These are phyloP conservation scores for Hippophae tibetana DNA, from an alignment of 306 rosid genomes.

Conservation along the genomic window DNA sequence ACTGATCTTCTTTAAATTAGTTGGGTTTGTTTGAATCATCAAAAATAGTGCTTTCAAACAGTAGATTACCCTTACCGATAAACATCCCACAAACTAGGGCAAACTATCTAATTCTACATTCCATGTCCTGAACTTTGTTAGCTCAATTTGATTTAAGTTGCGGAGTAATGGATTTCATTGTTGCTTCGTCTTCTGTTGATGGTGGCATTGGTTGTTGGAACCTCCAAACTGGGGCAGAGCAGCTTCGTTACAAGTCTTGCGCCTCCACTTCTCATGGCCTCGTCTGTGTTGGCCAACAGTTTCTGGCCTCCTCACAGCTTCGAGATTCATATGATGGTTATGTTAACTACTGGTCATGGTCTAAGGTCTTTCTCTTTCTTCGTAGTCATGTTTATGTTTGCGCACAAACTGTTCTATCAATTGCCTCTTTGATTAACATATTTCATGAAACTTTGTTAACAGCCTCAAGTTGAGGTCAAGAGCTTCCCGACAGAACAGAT, in stretches of 20 bases:
- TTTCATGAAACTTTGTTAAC: slow-evolving; percentile 1
- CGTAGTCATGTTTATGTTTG: not conserved
- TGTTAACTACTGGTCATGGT: slow-evolving; percentile 67
- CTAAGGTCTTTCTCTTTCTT: slow-evolving; percentile 35
- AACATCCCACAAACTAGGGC: too few species aligned
- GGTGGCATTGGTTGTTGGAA: slow-evolving; percentile 78
- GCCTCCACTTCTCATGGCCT: slow-evolving; percentile 67
- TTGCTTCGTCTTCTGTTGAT: slow-evolving; percentile 65
- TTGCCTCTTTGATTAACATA: slow-evolving; percentile 1
- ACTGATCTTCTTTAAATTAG: too few species aligned
- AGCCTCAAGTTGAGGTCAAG: slow-evolving; percentile 70
- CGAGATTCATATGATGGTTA: slow-evolving; percentile 36
- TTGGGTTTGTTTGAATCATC: too few species aligned
- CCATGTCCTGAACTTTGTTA: too few species aligned
- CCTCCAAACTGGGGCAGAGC: slow-evolving; percentile 55
- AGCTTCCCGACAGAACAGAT: slow-evolving; percentile 62
- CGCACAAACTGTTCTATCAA: slow-evolving; percentile 5
- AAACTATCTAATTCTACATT: too few species aligned
- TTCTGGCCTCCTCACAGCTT: slow-evolving; percentile 63
- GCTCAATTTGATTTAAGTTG: too few species aligned
- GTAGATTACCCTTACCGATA: too few species aligned
- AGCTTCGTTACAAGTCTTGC: slow-evolving; percentile 62
- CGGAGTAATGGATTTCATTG: slow-evolving; percentile 45
- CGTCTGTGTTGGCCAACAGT: slow-evolving; percentile 44
- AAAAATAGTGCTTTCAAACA: too few species aligned